Base-by-base conservation (phyloP, 2,329 filamentous ascomycete genomes). In the Fusarium redolens region DNA sequence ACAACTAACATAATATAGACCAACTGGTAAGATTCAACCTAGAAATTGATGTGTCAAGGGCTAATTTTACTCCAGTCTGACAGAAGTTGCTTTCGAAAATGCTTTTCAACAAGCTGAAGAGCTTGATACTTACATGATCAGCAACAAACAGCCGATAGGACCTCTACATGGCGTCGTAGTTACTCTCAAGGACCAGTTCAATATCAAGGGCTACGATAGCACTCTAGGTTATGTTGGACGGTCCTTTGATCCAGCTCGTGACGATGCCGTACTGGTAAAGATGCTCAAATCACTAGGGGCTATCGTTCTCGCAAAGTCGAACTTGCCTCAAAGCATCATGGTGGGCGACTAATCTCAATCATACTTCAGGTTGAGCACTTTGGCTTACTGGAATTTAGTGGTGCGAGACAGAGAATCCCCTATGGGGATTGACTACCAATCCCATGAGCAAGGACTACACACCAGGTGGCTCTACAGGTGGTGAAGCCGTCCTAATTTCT, bases 261-360 rank as follows among this genome's bases (percentile, higher is more conserved):
- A 54, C 3, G 45, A 60, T 6, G 57, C 57, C 6, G 13, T 60
- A 3, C n/a, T 60, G 14, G 57, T 60, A 1, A 33, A 60, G 25
- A 60, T 60, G 57, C 35, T 60, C 5, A 60, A 54, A 8, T 60
- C 45, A 12, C n/a, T 41, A 17, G 57, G 57, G 0, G 45, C 57
- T 9, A n/a, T 60, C 12, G 17, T 60, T 22, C 18, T 60, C 2
- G 57, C 57, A 25, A 60, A 60, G 28, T 60, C 57, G 25, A 60
- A 60, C 17, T 22, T 60, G 35, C 57, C 57, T 7, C 57, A 60
- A 20, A 60, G 57, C 22, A 60, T 60, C 33, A 60, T 60, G 57
- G 57, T 54, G 17, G 40, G 45, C 2, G 7, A 25, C 28, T 14
- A 4, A 20, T 3, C 17, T 7, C 15, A 6, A 18, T 31, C 15